Evolutionary conservation across 2,329 filamentous ascomycete species (phyloP).

Genomic region (Graphilbum ipis-grandicollis): DNA sequence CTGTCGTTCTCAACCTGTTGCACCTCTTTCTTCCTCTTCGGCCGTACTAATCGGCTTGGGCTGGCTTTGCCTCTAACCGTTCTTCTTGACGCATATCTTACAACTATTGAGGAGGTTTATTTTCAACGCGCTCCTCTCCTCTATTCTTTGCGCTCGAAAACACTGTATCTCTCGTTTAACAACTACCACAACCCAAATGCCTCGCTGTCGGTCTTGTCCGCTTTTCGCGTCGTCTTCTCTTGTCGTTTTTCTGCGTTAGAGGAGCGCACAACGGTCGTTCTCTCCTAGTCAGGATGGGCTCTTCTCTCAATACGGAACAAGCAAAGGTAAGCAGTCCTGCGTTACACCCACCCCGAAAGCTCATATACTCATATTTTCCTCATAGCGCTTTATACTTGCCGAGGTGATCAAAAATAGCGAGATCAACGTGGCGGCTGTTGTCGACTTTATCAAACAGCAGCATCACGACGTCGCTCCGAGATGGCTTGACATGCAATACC

Average conservation of each 20-base stretch:
- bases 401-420: slow-evolving; percentile 40
- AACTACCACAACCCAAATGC: slow-evolving; percentile 14
- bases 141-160: no score
- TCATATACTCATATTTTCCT: background rate
- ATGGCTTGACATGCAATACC: slow-evolving; percentile 19
- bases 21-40: no score
- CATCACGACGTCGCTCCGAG: slow-evolving; percentile 13
- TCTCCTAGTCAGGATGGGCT: slow-evolving; percentile 18
- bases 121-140: no score
- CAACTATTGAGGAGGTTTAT: no score
- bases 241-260: slow-evolving; percentile 10
- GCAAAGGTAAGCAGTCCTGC: slow-evolving; percentile 37
- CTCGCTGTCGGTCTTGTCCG: slow-evolving; percentile 13
- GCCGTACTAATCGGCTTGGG: no score
- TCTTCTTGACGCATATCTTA: no score
- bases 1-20: no score
- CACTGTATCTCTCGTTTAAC: background rate
- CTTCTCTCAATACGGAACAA: slow-evolving; percentile 28
- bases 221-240: slow-evolving; percentile 12
- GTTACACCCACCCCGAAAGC: background rate
- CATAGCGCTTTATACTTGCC: slow-evolving; percentile 37
- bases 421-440: slow-evolving; percentile 26
- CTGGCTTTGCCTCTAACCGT: no score
- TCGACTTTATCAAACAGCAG: slow-evolving; percentile 24
- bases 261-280: slow-evolving; percentile 6